Percentiles rank a stretch among this genome's conserved stretches.
phyloP scores from a whole-genome alignment of 768 basidiomycete species.

The Serendipita indica region DNA sequence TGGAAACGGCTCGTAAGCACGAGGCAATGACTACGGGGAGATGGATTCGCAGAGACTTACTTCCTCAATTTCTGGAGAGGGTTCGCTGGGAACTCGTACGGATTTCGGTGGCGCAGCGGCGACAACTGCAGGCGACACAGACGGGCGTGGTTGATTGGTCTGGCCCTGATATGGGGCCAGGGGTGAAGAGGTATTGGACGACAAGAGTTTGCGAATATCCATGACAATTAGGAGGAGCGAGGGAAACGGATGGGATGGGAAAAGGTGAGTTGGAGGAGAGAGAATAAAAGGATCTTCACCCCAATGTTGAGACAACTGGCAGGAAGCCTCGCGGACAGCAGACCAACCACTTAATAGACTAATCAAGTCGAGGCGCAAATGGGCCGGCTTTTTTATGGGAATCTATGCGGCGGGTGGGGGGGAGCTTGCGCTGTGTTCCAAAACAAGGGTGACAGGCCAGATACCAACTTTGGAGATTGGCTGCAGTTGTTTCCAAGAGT shows the following conservation, averaged over 20 bases:
- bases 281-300: background rate
- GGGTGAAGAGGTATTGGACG: background rate
- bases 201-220: background rate
- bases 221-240: background rate
- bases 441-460: too few relatives aligned
- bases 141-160: background rate
- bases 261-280: background rate
- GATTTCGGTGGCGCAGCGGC: background rate
- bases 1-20: background rate
- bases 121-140: background rate
- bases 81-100: background rate
- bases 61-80: background rate
- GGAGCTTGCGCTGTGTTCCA: too few relatives aligned
- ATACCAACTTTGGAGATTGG: too few relatives aligned
- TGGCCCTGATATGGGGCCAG: background rate
- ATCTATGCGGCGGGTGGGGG: background rate
- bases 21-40: conserved; percentile 5
- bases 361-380: conserved; percentile 2
- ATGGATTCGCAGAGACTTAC: background rate
- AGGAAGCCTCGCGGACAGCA: conserved; percentile 4
- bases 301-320: background rate
- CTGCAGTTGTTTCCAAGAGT: too few relatives aligned
- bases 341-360: background rate
- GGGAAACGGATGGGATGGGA: background rate
- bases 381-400: background rate